phyloP scores from a whole-genome alignment of 2,329 filamentous ascomycete genomes.

The Phaeosphaeriaceae sp. region DNA sequence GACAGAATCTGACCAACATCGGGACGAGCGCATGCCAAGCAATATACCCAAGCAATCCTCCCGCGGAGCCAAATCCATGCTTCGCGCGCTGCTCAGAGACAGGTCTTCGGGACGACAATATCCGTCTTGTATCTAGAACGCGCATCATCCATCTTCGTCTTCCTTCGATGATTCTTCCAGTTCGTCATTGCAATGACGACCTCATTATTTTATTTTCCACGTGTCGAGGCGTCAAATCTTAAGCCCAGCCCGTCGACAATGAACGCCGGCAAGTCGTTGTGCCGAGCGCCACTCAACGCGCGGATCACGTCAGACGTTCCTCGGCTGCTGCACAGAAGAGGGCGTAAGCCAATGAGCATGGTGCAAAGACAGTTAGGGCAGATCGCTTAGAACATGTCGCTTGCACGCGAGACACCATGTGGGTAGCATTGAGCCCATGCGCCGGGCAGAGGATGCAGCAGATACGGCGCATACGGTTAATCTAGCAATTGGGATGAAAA shows the following conservation, averaged over 20 bases:
- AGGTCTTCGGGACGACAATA: background rate
- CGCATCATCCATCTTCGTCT: no score
- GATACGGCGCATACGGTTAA: slow-evolving; percentile 23
- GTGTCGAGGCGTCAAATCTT: background rate
- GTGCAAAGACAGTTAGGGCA: background rate
- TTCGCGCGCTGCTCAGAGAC: background rate
- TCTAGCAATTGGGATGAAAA: slow-evolving; percentile 9
- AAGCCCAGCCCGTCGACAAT: background rate
- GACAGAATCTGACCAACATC: background rate
- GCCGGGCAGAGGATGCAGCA: background rate
- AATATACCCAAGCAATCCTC: background rate
- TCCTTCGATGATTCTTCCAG: background rate
- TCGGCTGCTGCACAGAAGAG: background rate
- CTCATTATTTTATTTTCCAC: background rate
- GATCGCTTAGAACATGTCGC: slow-evolving; percentile 23
- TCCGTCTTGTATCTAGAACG: no score
- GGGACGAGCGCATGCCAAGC: background rate
- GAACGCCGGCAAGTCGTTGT: slow-evolving; percentile 1
- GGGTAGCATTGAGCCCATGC: background rate
- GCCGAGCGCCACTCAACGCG: slow-evolving; percentile 5
- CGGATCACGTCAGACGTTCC: slow-evolving; percentile 9
- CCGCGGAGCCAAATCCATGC: background rate
- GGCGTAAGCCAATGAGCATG: background rate
- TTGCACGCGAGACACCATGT: slow-evolving; percentile 11
- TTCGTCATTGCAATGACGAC: background rate